Conservation (phyloP, 306 rosid genomes). For the Rubus parviflorus region DNA sequence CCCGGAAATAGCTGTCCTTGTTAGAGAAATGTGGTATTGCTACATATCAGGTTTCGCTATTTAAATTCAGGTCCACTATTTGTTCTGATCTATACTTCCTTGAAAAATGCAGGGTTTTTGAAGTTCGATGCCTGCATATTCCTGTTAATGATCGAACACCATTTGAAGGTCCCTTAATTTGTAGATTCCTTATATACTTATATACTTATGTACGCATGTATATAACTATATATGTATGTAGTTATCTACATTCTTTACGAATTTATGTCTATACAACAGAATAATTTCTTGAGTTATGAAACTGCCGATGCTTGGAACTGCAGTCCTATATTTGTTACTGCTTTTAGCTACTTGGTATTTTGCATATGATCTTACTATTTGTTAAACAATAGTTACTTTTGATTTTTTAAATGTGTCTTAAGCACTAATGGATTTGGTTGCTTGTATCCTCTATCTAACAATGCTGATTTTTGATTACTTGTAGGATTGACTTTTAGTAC, state of each 20-base stretch:
- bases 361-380: background rate
- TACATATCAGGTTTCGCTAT: background rate
- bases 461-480: too few relatives aligned
- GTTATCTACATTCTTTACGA: background rate
- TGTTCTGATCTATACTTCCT: conserved; percentile 12
- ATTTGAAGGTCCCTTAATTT: conserved; percentile 76
- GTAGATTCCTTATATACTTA: background rate
- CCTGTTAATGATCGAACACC: conserved; percentile 83
- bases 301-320: too few relatives aligned
- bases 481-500: too few relatives aligned
- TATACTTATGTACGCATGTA: background rate
- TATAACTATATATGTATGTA: background rate
- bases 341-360: background rate
- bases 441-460: too few relatives aligned
- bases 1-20: background rate
- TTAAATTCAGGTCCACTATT: background rate
- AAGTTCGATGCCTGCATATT: conserved; percentile 89
- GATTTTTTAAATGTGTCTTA: too few relatives aligned
- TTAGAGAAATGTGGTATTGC: conserved; percentile 1
- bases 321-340: background rate
- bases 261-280: background rate
- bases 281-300: background rate
- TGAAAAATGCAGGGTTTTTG: conserved; percentile 64
- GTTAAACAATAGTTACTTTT: too few relatives aligned
- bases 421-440: too few relatives aligned